phyloP scores from a whole-genome alignment of 768 basidiomycete genomes.

The Termitomyces sp. region DNA sequence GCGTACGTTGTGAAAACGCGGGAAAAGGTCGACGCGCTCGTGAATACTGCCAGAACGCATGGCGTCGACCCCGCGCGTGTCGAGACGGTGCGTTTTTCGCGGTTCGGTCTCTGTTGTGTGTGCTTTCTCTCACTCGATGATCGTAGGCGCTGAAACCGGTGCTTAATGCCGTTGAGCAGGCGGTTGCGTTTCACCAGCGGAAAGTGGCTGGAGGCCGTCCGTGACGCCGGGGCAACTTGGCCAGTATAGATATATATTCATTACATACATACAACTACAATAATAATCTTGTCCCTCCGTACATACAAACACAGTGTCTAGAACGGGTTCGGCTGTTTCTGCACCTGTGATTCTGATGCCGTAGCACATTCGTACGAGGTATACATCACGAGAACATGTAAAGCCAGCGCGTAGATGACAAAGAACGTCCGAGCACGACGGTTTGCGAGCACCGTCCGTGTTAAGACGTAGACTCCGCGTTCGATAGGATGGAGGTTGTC shows the following conservation, averaged over 20 bases:
- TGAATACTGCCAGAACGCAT: constrained; percentile 51
- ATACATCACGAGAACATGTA: constrained; percentile 81
- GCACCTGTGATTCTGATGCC: constrained; percentile 40
- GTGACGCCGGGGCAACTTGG: too few species aligned
- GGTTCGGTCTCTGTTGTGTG: too few species aligned
- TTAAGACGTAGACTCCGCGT: constrained; percentile 78
- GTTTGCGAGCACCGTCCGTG: constrained; percentile 82
- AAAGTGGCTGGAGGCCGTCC: constrained; percentile 20
- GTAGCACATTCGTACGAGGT: constrained; percentile 70
- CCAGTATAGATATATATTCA: constrained; percentile 1
- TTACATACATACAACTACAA: too few species aligned
- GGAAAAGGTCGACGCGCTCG: constrained; percentile 78
- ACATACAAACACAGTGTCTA: constrained; percentile 5
- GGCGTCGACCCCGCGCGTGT: constrained; percentile 60
- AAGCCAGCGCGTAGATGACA: constrained; percentile 74
- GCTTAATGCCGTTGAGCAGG: constrained; percentile 66
- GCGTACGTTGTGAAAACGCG: constrained; percentile 73
- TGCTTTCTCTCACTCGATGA: neutral
- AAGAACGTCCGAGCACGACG: constrained; percentile 87
- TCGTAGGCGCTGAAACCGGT: constrained; percentile 72
- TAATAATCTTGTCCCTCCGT: too few species aligned
- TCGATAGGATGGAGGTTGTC: constrained; percentile 90
- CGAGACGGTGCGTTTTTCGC: constrained; percentile 45
- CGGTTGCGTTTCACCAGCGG: constrained; percentile 52
- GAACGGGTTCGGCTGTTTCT: constrained; percentile 47